Evolutionary conservation across 805 yeast genomes (phyloP), one percentile per base, ranked within the genome.

Genomic region (Alloascoidea hylecoeti): DNA sequence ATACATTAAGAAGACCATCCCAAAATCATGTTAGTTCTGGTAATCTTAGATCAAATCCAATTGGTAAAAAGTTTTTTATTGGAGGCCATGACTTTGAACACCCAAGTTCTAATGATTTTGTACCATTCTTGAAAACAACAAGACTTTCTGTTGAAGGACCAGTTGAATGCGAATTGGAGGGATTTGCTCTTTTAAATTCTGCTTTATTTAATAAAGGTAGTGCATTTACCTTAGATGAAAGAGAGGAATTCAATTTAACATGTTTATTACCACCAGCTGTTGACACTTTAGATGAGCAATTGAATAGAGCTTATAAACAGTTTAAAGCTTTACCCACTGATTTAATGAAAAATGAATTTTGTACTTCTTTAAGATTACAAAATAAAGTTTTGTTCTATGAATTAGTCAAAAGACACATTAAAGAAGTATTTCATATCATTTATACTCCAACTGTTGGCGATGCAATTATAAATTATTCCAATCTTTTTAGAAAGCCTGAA

Each of bases 181-280:
- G 94, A 2, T 79, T 77, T 58, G 82, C 79, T 43, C 58, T 89
- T 40, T 67, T 89, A 45, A 85, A 86, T 55, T 80, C 94, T 14
- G 86, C 97, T 0, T 61, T 80, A 30, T 83, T 81, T 62, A 89
- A 89, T 64, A 89, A 92, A 57, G 97, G 97, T 30, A 78, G 96
- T 14, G 97, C 96, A 1, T 92, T 92, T 57, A 75, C 92, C 3
- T 50, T 59, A 15, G 88, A 82, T 46, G 98, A 89, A 61, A 72
- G 97, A 52, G 63, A 68, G 9, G 83, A 83, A 1, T 89, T 89
- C 58, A 78, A 75, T 14, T 64, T 89, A 38, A 66, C 64, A 15
- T 96, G 96, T 13, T 64, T 89, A 43, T 64, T 89, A 30, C 98
- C 98, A 2, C 72, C 92, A 1, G 78, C 74, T 46, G 78, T 84